Evolutionary conservation across 345 rosid genomes (phyloP).

Genomic region (Hibiscus syriacus): DNA sequence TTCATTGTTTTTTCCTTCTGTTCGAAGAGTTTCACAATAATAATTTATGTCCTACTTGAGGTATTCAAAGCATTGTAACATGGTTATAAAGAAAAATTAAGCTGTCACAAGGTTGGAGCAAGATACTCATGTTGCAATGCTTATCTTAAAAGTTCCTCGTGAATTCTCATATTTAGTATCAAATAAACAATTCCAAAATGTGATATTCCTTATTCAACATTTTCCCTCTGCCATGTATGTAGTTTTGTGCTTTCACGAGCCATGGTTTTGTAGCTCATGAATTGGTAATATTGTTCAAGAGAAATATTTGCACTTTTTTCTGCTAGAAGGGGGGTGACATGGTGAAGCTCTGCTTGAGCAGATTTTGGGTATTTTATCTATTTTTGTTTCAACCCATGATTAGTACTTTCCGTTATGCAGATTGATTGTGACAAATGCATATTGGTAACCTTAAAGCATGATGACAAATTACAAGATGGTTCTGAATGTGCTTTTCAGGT

Average conservation of each 20-base stretch:
- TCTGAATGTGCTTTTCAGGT: slow-evolving; percentile 96
- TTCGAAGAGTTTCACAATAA: background rate
- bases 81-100: background rate
- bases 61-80: background rate
- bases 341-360: background rate
- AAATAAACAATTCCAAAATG: background rate
- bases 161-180: background rate
- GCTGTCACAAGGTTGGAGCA: background rate
- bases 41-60: background rate
- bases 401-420: slow-evolving; percentile 35
- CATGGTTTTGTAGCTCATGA: background rate
- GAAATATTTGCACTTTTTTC: background rate
- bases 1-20: background rate
- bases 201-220: background rate
- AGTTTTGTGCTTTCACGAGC: background rate
- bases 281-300: background rate
- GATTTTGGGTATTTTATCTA: background rate
- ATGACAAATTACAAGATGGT: slow-evolving; percentile 93
- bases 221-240: background rate
- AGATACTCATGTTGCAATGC: background rate
- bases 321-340: background rate
- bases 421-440: slow-evolving; percentile 91
- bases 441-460: slow-evolving; percentile 89
- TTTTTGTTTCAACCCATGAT: slow-evolving; percentile 13
- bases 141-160: background rate